Conservation (phyloP, 2,329 filamentous ascomycete species). For the Pyricularia sp. region DNA sequence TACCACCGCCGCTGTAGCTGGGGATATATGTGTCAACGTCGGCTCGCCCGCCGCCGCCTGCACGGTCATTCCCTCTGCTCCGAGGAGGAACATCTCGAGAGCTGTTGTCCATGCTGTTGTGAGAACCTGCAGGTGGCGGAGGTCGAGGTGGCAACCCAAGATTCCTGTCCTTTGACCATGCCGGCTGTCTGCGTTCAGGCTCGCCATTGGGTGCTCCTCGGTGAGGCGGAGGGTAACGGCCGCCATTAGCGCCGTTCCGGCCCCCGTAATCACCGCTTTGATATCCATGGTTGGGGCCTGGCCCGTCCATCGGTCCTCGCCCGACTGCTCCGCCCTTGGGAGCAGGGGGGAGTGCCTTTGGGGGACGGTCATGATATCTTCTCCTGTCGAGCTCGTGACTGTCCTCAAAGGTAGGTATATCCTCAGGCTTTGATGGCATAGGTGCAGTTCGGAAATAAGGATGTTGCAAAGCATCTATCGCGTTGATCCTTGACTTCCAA, state of each 20-base stretch:
- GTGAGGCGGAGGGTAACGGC: slow-evolving; percentile 29
- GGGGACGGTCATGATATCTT: slow-evolving; percentile 80
- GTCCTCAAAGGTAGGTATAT: slow-evolving; percentile 87
- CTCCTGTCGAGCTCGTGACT: slow-evolving; percentile 94
- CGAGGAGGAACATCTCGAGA: slow-evolving; percentile 19
- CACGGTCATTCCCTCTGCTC: slow-evolving; percentile 18
- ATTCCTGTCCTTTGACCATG: slow-evolving; percentile 44
- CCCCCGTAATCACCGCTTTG: slow-evolving; percentile 38
- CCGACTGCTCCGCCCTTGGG: slow-evolving; percentile 88
- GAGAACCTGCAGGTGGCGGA: slow-evolving; percentile 32
- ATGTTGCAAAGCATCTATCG: slow-evolving; percentile 85
- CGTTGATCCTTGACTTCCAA: slow-evolving; percentile 83
- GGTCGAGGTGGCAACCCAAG: slow-evolving; percentile 37
- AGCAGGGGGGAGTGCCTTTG: slow-evolving; percentile 68
- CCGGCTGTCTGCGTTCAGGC: slow-evolving; percentile 31
- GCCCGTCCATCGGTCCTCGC: slow-evolving; percentile 46
- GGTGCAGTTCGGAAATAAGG: slow-evolving; percentile 80
- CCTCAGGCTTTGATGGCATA: slow-evolving; percentile 69
- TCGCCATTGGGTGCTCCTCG: slow-evolving; percentile 25
- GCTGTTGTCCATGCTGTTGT: slow-evolving; percentile 23
- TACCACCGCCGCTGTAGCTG: slow-evolving; percentile 26
- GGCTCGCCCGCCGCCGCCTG: slow-evolving; percentile 14
- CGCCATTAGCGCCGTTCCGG: slow-evolving; percentile 38
- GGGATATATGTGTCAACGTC: slow-evolving; percentile 42
- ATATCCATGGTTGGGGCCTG: slow-evolving; percentile 39